A percentile compares a stretch with the other conserved stretches of the same genome.
phyloP scores from a whole-genome alignment of 2,329 filamentous ascomycete genomes.

The Ciborinia camelliae region DNA sequence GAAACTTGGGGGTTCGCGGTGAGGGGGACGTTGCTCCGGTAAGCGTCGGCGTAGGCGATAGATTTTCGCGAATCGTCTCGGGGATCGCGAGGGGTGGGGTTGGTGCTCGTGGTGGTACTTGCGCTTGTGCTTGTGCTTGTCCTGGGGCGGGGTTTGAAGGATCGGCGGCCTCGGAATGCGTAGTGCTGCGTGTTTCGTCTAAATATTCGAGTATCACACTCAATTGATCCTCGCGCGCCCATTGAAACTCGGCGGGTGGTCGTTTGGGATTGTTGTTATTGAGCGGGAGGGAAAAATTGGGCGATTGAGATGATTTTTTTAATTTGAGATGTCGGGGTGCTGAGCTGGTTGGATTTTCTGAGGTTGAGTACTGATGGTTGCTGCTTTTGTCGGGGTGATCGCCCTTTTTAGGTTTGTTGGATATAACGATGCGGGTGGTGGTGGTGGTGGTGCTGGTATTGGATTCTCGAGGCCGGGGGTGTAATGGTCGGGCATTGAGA shows the following conservation, averaged over 20 bases:
- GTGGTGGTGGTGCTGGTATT: not conserved
- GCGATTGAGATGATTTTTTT: slow-evolving; percentile 4
- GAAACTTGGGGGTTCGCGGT: not conserved
- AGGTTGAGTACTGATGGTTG: not conserved
- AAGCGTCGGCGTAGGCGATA: not conserved
- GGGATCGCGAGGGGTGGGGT: slow-evolving; percentile 1
- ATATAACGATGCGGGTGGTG: not conserved
- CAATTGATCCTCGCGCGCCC: slow-evolving; percentile 32
- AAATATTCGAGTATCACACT: slow-evolving; percentile 30
- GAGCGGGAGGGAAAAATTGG: slow-evolving; percentile 4
- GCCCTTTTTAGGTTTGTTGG: not conserved
- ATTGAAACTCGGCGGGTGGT: slow-evolving; percentile 22
- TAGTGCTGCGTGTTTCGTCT: slow-evolving; percentile 21
- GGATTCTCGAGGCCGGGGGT: not conserved
- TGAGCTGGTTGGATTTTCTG: not conserved
- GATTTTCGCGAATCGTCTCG: slow-evolving; percentile 4
- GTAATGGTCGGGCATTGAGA: not conserved
- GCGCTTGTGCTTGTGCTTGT: too few relatives aligned
- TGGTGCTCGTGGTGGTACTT: not conserved
- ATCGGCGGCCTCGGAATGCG: not conserved
- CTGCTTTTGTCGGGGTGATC: not conserved
- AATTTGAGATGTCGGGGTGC: not conserved
- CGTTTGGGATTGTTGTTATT: slow-evolving; percentile 14
- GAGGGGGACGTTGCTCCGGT: not conserved
- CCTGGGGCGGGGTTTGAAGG: not conserved